A percentile compares a stretch with the other conserved stretches of the same genome.
Evolutionary conservation across 805 yeast species (phyloP).

Genomic region (Monosporozyma servazzii): DNA sequence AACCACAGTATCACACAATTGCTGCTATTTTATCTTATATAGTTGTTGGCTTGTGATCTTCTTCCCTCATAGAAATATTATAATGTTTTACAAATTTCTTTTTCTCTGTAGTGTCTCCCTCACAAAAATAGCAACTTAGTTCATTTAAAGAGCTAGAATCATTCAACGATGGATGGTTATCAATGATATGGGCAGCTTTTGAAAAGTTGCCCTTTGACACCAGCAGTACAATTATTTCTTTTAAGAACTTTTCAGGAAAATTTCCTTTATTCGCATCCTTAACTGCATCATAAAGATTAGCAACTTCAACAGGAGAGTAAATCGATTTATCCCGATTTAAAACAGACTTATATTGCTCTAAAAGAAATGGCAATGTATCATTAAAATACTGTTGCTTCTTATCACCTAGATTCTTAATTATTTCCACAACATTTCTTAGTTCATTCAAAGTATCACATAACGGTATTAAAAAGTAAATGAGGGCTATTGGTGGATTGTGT

Average conservation of each 20-base stretch:
- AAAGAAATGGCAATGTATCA: neutral
- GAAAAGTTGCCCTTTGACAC: neutral
- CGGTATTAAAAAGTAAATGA: constrained; percentile 13
- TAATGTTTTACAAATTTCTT: neutral
- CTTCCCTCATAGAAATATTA: neutral
- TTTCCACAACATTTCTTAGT: constrained; percentile 10
- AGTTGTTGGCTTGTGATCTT: neutral
- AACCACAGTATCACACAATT: neutral
- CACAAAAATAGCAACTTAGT: neutral
- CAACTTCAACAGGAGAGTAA: neutral
- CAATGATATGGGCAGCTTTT: constrained; percentile 3
- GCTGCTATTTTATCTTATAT: neutral
- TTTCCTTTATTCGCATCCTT: neutral
- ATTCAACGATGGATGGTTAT: neutral
- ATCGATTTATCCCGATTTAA: neutral
- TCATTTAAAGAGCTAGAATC: neutral
- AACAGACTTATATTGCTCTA: neutral
- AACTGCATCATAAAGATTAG: neutral
- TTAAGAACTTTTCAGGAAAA: neutral
- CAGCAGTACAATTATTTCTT: neutral
- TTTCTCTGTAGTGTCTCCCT: neutral
- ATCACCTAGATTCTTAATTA: neutral
- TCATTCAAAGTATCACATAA: constrained; percentile 20
- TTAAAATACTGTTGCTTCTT: neutral
- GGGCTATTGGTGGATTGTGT: constrained; percentile 7